Evolutionary conservation across 768 basidiomycete species (phyloP).

Genomic region (Melanogaster broomeanus): DNA sequence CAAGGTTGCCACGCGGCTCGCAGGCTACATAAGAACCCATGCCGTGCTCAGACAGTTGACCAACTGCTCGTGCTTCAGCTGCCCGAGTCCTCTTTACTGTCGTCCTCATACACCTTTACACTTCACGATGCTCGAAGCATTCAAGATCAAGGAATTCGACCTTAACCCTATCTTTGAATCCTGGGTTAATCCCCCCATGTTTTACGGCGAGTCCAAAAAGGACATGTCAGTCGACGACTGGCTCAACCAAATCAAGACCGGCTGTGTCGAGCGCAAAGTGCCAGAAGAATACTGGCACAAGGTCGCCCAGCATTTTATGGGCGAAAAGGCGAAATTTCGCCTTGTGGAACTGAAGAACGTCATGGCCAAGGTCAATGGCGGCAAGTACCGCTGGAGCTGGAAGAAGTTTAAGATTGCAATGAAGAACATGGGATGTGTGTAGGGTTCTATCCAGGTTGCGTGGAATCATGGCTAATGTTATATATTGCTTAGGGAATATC

Average conservation of each 20-base stretch:
- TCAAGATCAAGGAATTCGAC: constrained; percentile 79
- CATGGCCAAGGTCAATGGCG: constrained; percentile 72
- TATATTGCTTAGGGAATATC: constrained; percentile 58
- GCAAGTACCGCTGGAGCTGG: constrained; percentile 82
- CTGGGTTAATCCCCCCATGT: constrained; percentile 69
- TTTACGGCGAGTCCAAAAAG: constrained; percentile 68
- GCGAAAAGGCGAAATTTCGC: constrained; percentile 63
- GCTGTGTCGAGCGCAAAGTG: constrained; percentile 69
- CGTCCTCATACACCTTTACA: background rate
- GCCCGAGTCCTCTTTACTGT: constrained; percentile 3
- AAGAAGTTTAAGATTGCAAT: constrained; percentile 80
- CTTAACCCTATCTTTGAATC: constrained; percentile 64
- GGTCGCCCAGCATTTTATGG: constrained; percentile 77
- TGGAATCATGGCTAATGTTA: background rate
- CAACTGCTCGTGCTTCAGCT: constrained; percentile 18
- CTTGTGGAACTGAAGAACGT: constrained; percentile 73
- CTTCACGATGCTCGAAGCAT: constrained; percentile 61
- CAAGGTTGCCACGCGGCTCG: constrained; percentile 29
- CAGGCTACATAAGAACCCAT: constrained; percentile 26
- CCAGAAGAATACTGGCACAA: constrained; percentile 85
- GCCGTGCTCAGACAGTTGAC: constrained; percentile 6
- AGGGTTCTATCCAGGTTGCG: constrained; percentile 2
- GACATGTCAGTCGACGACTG: constrained; percentile 72
- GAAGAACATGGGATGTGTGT: constrained; percentile 81
- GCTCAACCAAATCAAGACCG: constrained; percentile 69